Evolutionary conservation across 73 alveolate species (phyloP).

Genomic region (Stentor roeselii): DNA sequence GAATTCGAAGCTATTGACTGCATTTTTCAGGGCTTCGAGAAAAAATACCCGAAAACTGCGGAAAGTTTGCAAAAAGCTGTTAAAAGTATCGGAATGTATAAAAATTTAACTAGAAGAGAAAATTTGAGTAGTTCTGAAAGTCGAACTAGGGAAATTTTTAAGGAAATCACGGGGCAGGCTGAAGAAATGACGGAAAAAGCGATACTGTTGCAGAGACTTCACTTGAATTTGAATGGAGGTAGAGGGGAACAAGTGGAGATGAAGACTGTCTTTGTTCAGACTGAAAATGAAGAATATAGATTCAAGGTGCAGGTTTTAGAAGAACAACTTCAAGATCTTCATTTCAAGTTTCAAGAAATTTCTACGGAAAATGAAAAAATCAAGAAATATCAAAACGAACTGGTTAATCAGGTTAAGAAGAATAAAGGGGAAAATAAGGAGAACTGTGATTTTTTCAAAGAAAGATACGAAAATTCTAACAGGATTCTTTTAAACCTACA

Average conservation of each 20-base stretch:
- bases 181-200: not conserved
- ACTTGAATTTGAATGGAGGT: not conserved
- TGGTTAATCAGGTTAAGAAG: not conserved
- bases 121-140: not conserved
- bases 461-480: not conserved
- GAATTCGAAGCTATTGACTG: not conserved
- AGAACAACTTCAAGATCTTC: not conserved
- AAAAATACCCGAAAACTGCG: not conserved
- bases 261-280: not conserved
- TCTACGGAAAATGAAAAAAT: not conserved
- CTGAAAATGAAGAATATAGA: not conserved
- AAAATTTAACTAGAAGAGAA: not conserved
- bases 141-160: too few species aligned
- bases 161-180: too few species aligned
- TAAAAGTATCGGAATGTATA: not conserved
- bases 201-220: not conserved
- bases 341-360: too few species aligned
- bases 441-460: not conserved
- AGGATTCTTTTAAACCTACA: not conserved
- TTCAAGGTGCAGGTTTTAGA: not conserved
- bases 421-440: not conserved
- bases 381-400: not conserved
- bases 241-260: not conserved
- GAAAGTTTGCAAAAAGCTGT: not conserved
- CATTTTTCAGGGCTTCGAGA: too few species aligned